These are phyloP conservation scores for Poa pratensis DNA, from an alignment of 176 grass and related monocot genomes.

Conservation along the genomic window DNA sequence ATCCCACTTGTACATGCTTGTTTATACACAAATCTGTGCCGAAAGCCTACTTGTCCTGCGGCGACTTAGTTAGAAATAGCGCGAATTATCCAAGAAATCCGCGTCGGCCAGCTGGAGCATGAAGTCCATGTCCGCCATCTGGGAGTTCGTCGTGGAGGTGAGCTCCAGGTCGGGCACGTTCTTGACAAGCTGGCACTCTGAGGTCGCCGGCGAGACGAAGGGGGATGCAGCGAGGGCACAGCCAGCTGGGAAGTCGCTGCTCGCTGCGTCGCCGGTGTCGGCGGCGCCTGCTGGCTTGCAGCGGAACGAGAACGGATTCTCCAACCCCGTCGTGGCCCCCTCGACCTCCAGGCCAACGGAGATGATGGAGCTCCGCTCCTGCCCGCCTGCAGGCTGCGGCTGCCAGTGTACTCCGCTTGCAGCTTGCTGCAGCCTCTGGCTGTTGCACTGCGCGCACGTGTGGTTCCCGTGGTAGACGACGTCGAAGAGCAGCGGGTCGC, in stretches of 20 bases:
- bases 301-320: slow-evolving; percentile 22
- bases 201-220: slow-evolving; percentile 31
- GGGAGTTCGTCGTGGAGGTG: slow-evolving; percentile 30
- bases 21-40: background rate
- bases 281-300: background rate
- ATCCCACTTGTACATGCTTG: background rate
- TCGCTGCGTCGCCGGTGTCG: background rate
- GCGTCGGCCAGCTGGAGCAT: slow-evolving; percentile 50
- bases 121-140: slow-evolving; percentile 55
- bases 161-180: slow-evolving; percentile 46
- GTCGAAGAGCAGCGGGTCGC: slow-evolving; percentile 71
- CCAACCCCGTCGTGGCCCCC: background rate
- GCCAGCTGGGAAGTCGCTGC: slow-evolving; percentile 10
- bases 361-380: background rate
- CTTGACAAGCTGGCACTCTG: slow-evolving; percentile 25
- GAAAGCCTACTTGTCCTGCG: background rate
- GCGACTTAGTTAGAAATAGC: slow-evolving; percentile 40
- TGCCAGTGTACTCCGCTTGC: background rate
- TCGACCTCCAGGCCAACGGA: background rate
- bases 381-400: background rate
- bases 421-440: background rate
- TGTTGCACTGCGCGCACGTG: slow-evolving; percentile 51
- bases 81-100: slow-evolving; percentile 47
- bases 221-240: background rate
- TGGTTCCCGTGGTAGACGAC: slow-evolving; percentile 80